Evolutionary conservation across 495 filamentous ascomycete genomes (phyloP).

Genomic region (Tuber melanosporum): DNA sequence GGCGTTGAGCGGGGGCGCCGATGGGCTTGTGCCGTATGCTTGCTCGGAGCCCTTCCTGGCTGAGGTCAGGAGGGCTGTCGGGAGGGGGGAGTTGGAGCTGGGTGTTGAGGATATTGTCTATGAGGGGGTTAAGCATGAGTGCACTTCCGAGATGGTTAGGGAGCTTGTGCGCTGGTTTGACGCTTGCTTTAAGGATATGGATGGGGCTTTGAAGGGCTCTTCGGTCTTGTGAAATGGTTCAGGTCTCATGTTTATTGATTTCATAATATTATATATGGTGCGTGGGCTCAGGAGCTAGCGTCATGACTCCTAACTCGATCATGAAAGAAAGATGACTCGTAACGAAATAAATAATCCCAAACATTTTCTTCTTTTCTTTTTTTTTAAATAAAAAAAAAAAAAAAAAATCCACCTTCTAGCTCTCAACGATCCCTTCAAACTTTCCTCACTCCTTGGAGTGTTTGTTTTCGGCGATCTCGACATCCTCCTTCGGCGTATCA

Average conservation of each 20-base stretch:
- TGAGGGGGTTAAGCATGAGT: conserved; percentile 63
- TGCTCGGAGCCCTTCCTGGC: conserved; percentile 61
- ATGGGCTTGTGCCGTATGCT: conserved; percentile 78
- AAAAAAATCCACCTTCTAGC: neutral
- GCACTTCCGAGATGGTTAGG: conserved; percentile 63
- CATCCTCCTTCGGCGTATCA: conserved; percentile 6
- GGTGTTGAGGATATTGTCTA: conserved; percentile 72
- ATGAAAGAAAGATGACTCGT: neutral
- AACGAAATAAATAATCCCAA: neutral
- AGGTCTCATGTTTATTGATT: neutral
- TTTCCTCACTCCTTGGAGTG: neutral
- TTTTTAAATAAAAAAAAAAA: neutral
- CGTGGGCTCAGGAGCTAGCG: neutral
- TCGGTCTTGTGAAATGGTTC: conserved; percentile 16
- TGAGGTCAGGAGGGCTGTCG: conserved; percentile 60
- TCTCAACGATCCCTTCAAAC: neutral
- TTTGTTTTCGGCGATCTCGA: conserved; percentile 8
- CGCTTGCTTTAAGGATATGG: conserved; percentile 46
- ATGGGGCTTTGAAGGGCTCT: conserved; percentile 11
- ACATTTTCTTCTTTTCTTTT: neutral
- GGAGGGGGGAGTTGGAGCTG: conserved; percentile 51
- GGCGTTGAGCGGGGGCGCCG: conserved; percentile 65
- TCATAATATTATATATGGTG: neutral
- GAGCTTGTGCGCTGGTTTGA: conserved; percentile 63
- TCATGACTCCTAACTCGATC: conserved; percentile 10